Base-by-base conservation (phyloP, 2,329 filamentous ascomycete species). In the Diaporthe vaccinii region DNA sequence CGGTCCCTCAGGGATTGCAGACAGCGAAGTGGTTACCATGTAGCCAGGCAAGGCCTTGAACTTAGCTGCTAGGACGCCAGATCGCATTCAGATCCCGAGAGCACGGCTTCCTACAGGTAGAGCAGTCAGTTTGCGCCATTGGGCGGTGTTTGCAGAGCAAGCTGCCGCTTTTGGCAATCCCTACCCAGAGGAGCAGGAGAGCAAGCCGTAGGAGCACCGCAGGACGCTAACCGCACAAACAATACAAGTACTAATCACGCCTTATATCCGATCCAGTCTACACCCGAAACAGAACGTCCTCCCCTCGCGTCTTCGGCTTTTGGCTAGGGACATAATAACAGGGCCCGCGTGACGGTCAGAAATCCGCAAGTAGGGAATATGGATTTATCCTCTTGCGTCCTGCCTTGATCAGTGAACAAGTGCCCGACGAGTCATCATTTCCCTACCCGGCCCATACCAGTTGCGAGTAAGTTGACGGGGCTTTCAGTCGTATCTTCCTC, bases 261-360 rank as follows among this genome's bases (percentile, higher is more conserved):
- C 59, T 73, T 67, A 57, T 67, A 31, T 31, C 71, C 71, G 71
- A 34, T n/a, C 10, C 49, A 57, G 36, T 25, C 53, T 51, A 70
- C 61, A 58, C 62, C 72, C 28, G 57, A 74, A 70, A 39, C 22
- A 34, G 62, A 22, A 49, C 8, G 1, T 20, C 58, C 34, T 14
- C 61, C 34, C 51, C 62, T 74, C 72, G 61, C 62, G 72, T 25
- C 62, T 70, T 74, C 61, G 72, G 72, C 72, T 22, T 70, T 59
- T 59, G 49, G 31, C 8, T 34, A 20, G 49, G n/a, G 34, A 69
- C 34, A 41, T 36, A 39, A 25, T 36, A 39, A 25, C 34, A 53
- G n/a, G 46, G 28, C 7, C 65, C 65, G 31, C 49, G 46, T 55
- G 65, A 41, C 49, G 34, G 15, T 20, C 2, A 39, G 31, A 17